These are phyloP conservation scores for Carex myosuroides DNA, from an alignment of 176 grass and related monocot genomes.

Conservation along the genomic window DNA sequence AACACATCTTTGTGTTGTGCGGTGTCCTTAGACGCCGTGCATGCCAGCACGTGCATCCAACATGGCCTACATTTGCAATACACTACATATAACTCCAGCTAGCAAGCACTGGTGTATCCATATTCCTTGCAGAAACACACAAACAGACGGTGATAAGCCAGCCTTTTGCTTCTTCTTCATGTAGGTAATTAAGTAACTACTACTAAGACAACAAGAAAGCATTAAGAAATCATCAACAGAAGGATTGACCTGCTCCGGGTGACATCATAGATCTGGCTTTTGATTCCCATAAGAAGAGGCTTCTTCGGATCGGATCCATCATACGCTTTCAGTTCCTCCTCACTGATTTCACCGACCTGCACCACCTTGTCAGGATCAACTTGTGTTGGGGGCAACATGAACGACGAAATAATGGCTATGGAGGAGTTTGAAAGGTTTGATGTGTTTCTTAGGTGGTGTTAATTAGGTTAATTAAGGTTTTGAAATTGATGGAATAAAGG, in stretches of 20 bases:
- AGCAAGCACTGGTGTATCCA: neutral
- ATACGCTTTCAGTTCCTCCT: conserved; percentile 64
- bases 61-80: too few relatives aligned
- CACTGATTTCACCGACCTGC: conserved; percentile 63
- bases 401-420: conserved; percentile 13
- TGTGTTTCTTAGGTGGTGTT: too few relatives aligned
- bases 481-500: neutral
- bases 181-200: neutral
- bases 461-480: neutral
- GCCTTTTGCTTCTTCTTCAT: neutral
- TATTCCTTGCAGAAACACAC: neutral
- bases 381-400: neutral
- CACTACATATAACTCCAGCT: neutral
- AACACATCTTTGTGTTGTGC: too few relatives aligned
- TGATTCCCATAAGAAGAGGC: conserved; percentile 86
- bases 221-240: conserved; percentile 1
- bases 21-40: too few relatives aligned
- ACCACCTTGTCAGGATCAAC: neutral
- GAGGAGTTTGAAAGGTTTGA: neutral
- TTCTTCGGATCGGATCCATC: conserved; percentile 69
- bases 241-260: conserved; percentile 58
- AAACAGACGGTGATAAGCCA: neutral
- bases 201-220: neutral
- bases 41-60: too few relatives aligned
- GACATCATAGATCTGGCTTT: conserved; percentile 88